Percentiles rank a stretch among this genome's conserved stretches.
Conservation (phyloP, 768 basidiomycete genomes). For the Mycena venus region DNA sequence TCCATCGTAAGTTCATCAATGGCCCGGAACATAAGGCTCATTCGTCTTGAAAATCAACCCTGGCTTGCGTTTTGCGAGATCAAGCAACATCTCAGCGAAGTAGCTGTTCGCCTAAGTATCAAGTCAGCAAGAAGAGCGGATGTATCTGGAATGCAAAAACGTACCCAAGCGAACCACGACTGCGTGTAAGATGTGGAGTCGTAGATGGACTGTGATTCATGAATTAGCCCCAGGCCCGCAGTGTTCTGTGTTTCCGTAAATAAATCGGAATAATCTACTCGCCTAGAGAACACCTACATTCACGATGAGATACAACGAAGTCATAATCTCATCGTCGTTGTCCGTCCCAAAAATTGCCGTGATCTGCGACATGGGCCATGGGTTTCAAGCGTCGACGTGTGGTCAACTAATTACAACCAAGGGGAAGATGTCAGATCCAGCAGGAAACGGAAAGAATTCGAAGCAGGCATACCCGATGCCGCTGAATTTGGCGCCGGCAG, state of each 20-base stretch:
- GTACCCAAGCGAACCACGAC: conserved; percentile 25
- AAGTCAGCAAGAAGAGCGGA: too few relatives aligned
- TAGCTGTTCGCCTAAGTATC: conserved; percentile 80
- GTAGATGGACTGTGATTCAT: conserved; percentile 28
- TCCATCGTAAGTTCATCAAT: conserved; percentile 30
- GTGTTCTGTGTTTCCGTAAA: conserved; percentile 29
- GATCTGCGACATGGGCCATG: conserved; percentile 90
- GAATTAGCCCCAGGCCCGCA: conserved; percentile 27
- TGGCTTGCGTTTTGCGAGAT: conserved; percentile 82
- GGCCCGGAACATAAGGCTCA: conserved; percentile 61
- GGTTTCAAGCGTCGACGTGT: conserved; percentile 79
- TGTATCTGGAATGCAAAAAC: neutral
- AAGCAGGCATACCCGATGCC: conserved; percentile 70
- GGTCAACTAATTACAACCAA: conserved; percentile 68
- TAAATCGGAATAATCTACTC: too few relatives aligned
- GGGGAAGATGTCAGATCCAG: neutral
- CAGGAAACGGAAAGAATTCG: neutral
- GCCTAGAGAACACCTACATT: conserved; percentile 70
- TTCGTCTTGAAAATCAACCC: conserved; percentile 70
- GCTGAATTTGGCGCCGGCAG: conserved; percentile 71
- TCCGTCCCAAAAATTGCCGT: conserved; percentile 82
- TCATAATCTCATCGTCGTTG: conserved; percentile 76
- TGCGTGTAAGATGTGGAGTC: conserved; percentile 6
- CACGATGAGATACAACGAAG: conserved; percentile 72
- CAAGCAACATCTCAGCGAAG: conserved; percentile 86